Evolutionary conservation across 139 green algal genomes (phyloP).

Genomic region (Chlorella sp.): DNA sequence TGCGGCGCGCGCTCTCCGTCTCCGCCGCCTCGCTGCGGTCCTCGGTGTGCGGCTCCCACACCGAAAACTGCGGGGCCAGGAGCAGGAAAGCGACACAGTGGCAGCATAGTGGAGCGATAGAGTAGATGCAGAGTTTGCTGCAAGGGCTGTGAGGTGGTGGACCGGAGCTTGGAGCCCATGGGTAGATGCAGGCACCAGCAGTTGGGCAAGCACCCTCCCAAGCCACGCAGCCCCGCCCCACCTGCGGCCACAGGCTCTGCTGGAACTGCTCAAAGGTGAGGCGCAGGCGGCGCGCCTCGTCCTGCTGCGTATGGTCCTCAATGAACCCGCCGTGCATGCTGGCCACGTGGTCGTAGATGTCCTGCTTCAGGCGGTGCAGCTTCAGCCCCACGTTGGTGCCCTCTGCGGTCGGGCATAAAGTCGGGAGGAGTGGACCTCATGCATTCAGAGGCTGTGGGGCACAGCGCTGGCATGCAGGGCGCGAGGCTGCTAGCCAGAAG

Average conservation of each 20-base stretch:
- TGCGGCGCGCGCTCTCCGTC: conserved; percentile 21
- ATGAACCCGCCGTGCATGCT: not conserved
- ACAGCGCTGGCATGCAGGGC: too few species aligned
- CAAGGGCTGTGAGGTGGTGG: not conserved
- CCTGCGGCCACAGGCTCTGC: conserved; percentile 19
- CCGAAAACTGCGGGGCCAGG: not conserved
- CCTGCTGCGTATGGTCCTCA: not conserved
- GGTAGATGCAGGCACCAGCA: too few species aligned
- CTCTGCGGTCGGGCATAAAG: not conserved
- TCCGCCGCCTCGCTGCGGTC: conserved; percentile 11
- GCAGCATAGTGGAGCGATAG: not conserved
- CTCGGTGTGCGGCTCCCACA: not conserved
- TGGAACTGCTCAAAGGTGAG: conserved; percentile 31
- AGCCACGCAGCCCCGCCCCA: not conserved
- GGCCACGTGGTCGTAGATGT: conserved; percentile 22
- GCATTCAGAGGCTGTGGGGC: too few species aligned
- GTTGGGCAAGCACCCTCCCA: too few species aligned
- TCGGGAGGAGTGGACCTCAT: too few species aligned
- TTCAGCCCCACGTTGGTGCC: conserved; percentile 19
- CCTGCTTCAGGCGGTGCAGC: conserved; percentile 20
- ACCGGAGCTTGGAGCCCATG: too few species aligned
- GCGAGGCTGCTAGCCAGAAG: too few species aligned
- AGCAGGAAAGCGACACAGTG: not conserved
- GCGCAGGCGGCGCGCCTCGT: too few species aligned
- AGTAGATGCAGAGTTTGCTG: not conserved